Base-by-base conservation (phyloP, 148 eudicot genomes). In the Heliamphora exappendiculata region DNA sequence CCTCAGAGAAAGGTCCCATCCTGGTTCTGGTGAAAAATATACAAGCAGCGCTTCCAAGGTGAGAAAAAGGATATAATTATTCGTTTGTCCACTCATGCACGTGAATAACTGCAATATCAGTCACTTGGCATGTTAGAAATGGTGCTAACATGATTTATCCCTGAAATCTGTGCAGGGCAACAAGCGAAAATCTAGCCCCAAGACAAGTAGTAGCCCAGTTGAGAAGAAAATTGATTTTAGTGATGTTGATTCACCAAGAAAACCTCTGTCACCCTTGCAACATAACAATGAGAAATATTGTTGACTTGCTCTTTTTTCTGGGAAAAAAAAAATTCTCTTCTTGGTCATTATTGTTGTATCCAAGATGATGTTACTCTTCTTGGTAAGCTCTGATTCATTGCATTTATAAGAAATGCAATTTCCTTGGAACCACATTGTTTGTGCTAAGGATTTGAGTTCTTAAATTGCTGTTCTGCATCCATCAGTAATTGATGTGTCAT, bases 181-280 rank as follows among this genome's bases (percentile, higher is more conserved):
- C 79, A 92, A 91, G 80, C 72, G 94, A 39, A 94, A 94, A 84
- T 86, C 86, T 22, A 87, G 91, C 73, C 86, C 92, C 7, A 82
- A 53, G 80, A 73, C 70, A 72, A 58, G 86, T 74, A 86, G 91
- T 74, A 86, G 91, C 80, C 92, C 92, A 11, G 77, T 87, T 69
- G 92, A 88, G 67, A 82, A 77, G 84, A 91, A 84, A 84, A 60
- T 91, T 39, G 91, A 89, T 51, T 83, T 87, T 37, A 67, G 76
- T n/a, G 91, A 88, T 29, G 53, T 62, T 20, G 94, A 88, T 70
- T 76, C 87, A 16, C 84, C 81, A 68, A 88, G 96, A 51, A 79
- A 75, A 45, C 94, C 98, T 44, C 82, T 92, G 16, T 90, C 91
- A 22, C 88, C 97, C 50, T 82, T 94, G 75, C 83, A 83, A 78